These are phyloP conservation scores for Leccinum variabile DNA, from an alignment of 1,284 basidiomycete genomes.

Conservation along the genomic window DNA sequence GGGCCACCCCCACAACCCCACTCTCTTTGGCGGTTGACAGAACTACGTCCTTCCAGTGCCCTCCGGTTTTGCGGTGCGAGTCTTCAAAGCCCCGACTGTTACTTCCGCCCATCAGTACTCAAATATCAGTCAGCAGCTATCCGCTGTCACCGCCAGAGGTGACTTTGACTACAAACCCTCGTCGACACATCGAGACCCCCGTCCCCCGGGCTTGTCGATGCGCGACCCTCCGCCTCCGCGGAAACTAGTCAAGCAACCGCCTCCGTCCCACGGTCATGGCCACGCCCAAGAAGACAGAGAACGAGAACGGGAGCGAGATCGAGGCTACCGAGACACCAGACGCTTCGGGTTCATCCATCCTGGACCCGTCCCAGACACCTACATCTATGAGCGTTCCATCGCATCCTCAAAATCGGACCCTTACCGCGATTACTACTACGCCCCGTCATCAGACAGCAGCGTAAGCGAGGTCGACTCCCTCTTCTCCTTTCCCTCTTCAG, in stretches of 20 bases:
- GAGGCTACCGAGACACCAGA: conserved; percentile 29
- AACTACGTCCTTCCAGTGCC: conserved; percentile 39
- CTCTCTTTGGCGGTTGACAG: conserved; percentile 21
- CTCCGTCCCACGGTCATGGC: conserved; percentile 24
- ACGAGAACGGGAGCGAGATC: background rate
- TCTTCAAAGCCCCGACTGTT: conserved; percentile 50
- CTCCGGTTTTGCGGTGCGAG: conserved; percentile 49
- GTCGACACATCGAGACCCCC: conserved; percentile 29
- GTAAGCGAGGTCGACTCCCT: conserved; percentile 41
- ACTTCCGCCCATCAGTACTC: conserved; percentile 37
- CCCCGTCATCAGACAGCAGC: conserved; percentile 44
- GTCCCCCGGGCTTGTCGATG: conserved; percentile 18
- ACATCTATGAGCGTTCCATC: conserved; percentile 56
- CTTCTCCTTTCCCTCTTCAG: conserved; percentile 45
- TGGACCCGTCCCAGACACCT: conserved; percentile 44
- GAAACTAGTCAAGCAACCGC: conserved; percentile 31
- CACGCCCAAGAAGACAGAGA: conserved; percentile 30
- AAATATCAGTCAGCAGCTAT: conserved; percentile 33
- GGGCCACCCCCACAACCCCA: conserved; percentile 4
- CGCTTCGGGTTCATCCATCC: conserved; percentile 45
- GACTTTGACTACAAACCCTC: conserved; percentile 44
- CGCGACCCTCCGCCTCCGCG: conserved; percentile 25
- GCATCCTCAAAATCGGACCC: conserved; percentile 52
- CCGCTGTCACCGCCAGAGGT: conserved; percentile 37
- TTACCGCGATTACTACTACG: conserved; percentile 41